Percentiles rank a stretch among this genome's conserved stretches.
Evolutionary conservation across 495 filamentous ascomycete genomes (phyloP).

Genomic region (Rhypophila decipiens): DNA sequence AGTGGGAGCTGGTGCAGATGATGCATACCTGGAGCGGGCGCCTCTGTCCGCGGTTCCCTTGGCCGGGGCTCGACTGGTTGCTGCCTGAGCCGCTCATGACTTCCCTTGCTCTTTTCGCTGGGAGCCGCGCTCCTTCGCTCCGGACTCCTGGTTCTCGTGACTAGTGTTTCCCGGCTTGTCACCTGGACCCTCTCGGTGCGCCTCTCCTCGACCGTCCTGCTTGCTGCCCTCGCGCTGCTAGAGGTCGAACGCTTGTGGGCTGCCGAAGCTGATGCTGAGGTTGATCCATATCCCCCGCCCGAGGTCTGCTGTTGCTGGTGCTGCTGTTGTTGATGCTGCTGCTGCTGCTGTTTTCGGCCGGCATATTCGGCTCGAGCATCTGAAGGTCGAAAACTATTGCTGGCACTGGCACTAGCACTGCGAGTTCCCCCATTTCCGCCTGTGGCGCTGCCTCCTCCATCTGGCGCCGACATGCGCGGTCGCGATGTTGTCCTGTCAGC

Average conservation of each 20-base stretch:
- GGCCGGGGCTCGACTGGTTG: conserved; percentile 36
- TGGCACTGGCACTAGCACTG: neutral
- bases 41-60: conserved; percentile 39
- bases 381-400: neutral
- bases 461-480: neutral
- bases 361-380: conserved; percentile 24
- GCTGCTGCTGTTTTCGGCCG: conserved; percentile 22
- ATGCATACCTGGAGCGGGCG: conserved; percentile 22
- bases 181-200: conserved; percentile 48
- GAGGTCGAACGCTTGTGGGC: conserved; percentile 40
- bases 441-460: too few species aligned
- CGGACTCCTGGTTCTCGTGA: conserved; percentile 57
- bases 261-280: conserved; percentile 8
- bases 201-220: conserved; percentile 35
- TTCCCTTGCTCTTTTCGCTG: conserved; percentile 21
- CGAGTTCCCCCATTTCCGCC: too few species aligned
- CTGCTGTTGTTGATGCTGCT: neutral
- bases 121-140: conserved; percentile 47
- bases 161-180: conserved; percentile 59
- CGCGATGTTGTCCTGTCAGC: conserved; percentile 22
- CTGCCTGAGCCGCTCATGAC: conserved; percentile 35
- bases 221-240: conserved; percentile 33
- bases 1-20: neutral
- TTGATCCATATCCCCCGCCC: neutral
- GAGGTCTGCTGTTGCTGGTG: neutral